A percentile compares a stretch with the other conserved stretches of the same genome.
These are phyloP conservation scores for Aureobasidium sp. DNA, from an alignment of 2,329 filamentous ascomycete species.

Conservation along the genomic window DNA sequence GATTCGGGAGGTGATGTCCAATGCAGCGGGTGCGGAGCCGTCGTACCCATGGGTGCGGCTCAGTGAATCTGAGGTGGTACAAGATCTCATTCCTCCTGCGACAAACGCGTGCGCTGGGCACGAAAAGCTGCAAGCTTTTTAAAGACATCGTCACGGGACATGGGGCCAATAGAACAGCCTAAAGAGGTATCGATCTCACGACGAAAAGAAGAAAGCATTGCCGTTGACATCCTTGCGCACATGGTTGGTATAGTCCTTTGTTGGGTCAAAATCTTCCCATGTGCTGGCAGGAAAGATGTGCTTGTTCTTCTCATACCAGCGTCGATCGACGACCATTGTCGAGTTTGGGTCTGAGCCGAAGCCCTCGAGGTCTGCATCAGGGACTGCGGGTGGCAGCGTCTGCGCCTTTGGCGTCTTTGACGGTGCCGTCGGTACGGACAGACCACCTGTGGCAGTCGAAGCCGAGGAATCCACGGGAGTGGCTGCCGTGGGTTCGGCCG, in stretches of 20 bases:
- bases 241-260: slow-evolving; percentile 71
- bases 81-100: not conserved
- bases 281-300: slow-evolving; percentile 95
- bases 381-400: slow-evolving; percentile 28
- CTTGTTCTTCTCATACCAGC: slow-evolving; percentile 97
- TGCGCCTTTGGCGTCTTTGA: slow-evolving; percentile 5
- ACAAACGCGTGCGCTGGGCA: not conserved
- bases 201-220: slow-evolving; percentile 70
- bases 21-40: slow-evolving; percentile 9
- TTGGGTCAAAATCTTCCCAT: slow-evolving; percentile 91
- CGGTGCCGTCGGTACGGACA: slow-evolving; percentile 7
- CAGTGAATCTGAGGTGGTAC: not conserved
- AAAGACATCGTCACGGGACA: not conserved
- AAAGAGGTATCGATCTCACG: not conserved
- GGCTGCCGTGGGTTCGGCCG: slow-evolving; percentile 38
- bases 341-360: slow-evolving; percentile 65
- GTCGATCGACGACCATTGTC: slow-evolving; percentile 89
- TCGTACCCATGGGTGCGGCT: not conserved
- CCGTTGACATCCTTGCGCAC: slow-evolving; percentile 77
- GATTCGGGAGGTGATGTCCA: not conserved
- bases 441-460: slow-evolving; percentile 9
- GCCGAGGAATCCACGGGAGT: slow-evolving; percentile 23
- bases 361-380: slow-evolving; percentile 58
- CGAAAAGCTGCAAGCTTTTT: not conserved
- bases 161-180: not conserved